Evolutionary conservation across 2,329 filamentous ascomycete species (phyloP), one percentile per base, ranked within the genome.

Genomic region (Juglanconis juglandina): DNA sequence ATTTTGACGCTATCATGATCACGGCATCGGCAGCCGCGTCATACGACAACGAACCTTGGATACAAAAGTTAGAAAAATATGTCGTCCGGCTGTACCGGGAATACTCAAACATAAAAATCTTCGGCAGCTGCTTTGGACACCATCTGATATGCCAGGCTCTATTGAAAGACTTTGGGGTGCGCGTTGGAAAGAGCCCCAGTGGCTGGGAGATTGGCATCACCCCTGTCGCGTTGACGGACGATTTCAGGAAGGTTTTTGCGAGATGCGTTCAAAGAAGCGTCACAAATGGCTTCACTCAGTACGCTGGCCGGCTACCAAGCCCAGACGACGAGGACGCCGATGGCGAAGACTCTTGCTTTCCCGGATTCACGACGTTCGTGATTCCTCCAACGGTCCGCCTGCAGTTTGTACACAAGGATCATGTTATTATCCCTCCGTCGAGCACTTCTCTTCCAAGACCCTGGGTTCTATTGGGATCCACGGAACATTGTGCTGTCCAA

Each of bases 171-270:
- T 35, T 30, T 44, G 53, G 44, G 2, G 54, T 50, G 17, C 49
- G 24, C 4, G 55, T 61, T 7, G 55, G 46, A 41, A 58, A 37
- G 30, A 55, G 50, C 7, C 54, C 50, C 3, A 44, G 33, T 6
- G 59, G 59, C 5, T 61, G 59, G 59, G 59, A 61, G 50, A 41
- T 61, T 9, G 59, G 59, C 8, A 50, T 61, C 34, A 58, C n/a
- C 35, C 8, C 41, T 3, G 44, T 61, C 39, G 30, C 32, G 9
- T 58, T 61, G n/a, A 61, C 59, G 14, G 37, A 44, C 14, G 59
- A 53, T 4, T 61, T 61, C 37, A 37, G 50, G 17, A 35, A 39
- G 1, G 30, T 42, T 9, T 55, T 48, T 37, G 11, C 35, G 24
- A 33, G 4, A 6, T 3, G 11, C 5, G 9, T 33, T 8, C 11